Percentiles rank a stretch among this genome's conserved stretches.
These are phyloP conservation scores for Salix viminalis DNA, from an alignment of 345 rosid genomes.

Conservation along the genomic window DNA sequence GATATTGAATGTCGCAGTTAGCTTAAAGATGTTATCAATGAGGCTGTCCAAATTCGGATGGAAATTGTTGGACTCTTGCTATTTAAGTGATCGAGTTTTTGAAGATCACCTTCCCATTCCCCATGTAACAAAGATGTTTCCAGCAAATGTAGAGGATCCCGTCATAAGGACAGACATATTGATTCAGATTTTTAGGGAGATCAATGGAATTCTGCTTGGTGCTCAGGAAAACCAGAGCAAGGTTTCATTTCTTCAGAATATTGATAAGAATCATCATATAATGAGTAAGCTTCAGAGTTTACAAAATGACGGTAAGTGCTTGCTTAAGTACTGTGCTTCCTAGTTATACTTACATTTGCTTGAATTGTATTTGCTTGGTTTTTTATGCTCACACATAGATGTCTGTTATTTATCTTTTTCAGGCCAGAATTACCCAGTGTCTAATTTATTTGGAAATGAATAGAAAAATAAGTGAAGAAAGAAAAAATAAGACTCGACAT, in stretches of 20 bases:
- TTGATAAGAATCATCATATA: slow-evolving; percentile 57
- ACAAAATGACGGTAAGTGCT: slow-evolving; percentile 51
- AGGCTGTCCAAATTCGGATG: slow-evolving; percentile 71
- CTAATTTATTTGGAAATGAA: not conserved
- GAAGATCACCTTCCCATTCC: slow-evolving; percentile 40
- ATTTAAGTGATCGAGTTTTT: slow-evolving; percentile 53
- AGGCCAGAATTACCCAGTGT: not conserved
- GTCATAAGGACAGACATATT: slow-evolving; percentile 76
- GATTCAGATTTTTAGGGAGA: slow-evolving; percentile 72
- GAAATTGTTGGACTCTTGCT: slow-evolving; percentile 69
- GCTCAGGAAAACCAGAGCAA: slow-evolving; percentile 42
- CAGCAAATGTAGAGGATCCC: slow-evolving; percentile 90
- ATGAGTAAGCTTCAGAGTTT: slow-evolving; percentile 56
- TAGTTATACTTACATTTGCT: not conserved
- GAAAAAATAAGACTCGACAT: not conserved
- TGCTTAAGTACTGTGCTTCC: not conserved
- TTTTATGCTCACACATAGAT: not conserved
- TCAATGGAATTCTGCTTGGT: slow-evolving; percentile 55
- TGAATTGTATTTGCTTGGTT: not conserved
- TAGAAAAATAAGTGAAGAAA: not conserved
- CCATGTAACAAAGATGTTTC: slow-evolving; percentile 66
- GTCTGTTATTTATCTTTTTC: not conserved
- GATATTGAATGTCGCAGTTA: slow-evolving; percentile 42
- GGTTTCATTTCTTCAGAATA: slow-evolving; percentile 47
- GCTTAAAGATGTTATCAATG: slow-evolving; percentile 67